Conservation (phyloP, 176 grass and related monocot species). For the Oryza brachyantha region DNA sequence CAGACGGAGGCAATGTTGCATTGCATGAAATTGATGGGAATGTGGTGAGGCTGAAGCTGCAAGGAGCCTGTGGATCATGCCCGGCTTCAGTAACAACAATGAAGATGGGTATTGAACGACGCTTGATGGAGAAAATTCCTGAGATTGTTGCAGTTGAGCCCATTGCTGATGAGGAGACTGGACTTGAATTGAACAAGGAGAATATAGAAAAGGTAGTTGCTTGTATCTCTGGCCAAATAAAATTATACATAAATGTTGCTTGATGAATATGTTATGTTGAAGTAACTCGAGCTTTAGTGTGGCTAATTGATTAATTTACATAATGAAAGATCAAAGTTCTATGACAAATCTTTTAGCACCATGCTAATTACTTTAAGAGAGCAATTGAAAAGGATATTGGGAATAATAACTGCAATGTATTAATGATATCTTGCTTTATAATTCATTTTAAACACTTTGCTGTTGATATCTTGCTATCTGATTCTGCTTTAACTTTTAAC, state of each 20-base stretch:
- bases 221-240: slow-evolving; percentile 2
- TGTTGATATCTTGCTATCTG: background rate
- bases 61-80: slow-evolving; percentile 95
- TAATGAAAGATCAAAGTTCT: background rate
- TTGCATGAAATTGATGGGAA: slow-evolving; percentile 93
- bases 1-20: slow-evolving; percentile 88
- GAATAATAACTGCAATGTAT: background rate
- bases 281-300: background rate
- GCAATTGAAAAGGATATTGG: background rate
- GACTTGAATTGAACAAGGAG: slow-evolving; percentile 74
- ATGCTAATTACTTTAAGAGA: background rate
- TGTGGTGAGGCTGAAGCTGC: slow-evolving; percentile 75
- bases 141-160: slow-evolving; percentile 88
- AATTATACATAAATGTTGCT: background rate
- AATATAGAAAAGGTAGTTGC: slow-evolving; percentile 81
- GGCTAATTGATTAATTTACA: background rate
- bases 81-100: slow-evolving; percentile 88
- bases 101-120: slow-evolving; percentile 90
- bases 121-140: slow-evolving; percentile 98
- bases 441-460: background rate
- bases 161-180: slow-evolving; percentile 81
- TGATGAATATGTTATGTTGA: background rate
- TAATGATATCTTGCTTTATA: background rate
- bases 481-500: background rate
- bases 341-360: background rate